These are phyloP conservation scores for Chrysosphaeria jannelii DNA, from an alignment of 2,329 filamentous ascomycete species.

Conservation along the genomic window DNA sequence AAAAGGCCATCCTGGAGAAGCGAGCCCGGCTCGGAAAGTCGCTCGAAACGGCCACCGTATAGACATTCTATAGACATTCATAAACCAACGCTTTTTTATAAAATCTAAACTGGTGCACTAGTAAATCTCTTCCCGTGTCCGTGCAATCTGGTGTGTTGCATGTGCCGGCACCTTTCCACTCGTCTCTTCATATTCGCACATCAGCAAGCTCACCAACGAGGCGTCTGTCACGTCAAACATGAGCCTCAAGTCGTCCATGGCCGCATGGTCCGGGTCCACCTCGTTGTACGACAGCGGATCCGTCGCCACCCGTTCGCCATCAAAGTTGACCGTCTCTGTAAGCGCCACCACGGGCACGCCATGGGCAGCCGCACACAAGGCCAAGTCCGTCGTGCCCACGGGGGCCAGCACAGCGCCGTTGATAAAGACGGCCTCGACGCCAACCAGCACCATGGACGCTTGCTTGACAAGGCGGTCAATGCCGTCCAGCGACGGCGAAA, in stretches of 20 bases:
- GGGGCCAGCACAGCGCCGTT: conserved; percentile 78
- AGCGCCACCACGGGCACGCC: conserved; percentile 64
- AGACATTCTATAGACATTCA: too few relatives aligned
- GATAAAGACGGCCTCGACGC: conserved; percentile 81
- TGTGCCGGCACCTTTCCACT: conserved; percentile 63
- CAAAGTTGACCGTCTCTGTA: conserved; percentile 88
- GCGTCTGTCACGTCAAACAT: conserved; percentile 83
- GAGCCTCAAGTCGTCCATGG: conserved; percentile 23
- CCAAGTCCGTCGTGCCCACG: conserved; percentile 62
- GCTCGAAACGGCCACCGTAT: conserved; percentile 16
- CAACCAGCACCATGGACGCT: conserved; percentile 45
- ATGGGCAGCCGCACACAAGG: conserved; percentile 47
- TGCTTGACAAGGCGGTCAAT: conserved; percentile 40
- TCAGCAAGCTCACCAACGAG: conserved; percentile 60
- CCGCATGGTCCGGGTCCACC: conserved; percentile 44
- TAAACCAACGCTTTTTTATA: too few relatives aligned
- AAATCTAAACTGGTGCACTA: conserved; percentile 5
- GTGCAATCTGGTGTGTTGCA: conserved; percentile 38
- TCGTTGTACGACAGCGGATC: conserved; percentile 91
- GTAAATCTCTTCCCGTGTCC: conserved; percentile 24
- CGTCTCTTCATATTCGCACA: conserved; percentile 84
- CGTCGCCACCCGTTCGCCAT: conserved; percentile 52
- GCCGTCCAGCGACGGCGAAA: conserved; percentile 47
- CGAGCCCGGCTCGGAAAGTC: conserved; percentile 44
- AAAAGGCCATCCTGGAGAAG: conserved; percentile 65